phyloP scores from a whole-genome alignment of 2,329 filamentous ascomycete genomes.

The Dryadomyces sulphureus region DNA sequence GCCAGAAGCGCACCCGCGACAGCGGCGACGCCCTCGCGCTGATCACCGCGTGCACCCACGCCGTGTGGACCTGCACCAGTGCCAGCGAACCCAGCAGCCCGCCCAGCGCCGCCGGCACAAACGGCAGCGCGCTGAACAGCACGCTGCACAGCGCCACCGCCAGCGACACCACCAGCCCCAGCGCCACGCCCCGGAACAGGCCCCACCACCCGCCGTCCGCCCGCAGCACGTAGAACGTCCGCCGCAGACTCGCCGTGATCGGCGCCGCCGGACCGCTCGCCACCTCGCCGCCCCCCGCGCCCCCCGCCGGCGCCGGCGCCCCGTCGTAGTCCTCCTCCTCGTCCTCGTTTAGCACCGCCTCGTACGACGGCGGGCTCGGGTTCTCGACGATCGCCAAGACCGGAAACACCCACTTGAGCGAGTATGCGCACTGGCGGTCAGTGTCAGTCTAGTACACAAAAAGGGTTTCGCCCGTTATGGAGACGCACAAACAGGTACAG shows the following conservation, averaged over 20 bases:
- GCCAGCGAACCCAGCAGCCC: conserved; percentile 40
- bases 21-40: no score
- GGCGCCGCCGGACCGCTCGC: conserved; percentile 22
- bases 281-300: conserved; percentile 13
- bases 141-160: conserved; percentile 21
- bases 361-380: conserved; percentile 39
- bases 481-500: conserved; percentile 24
- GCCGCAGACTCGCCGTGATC: conserved; percentile 35
- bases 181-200: conserved; percentile 54
- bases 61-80: conserved; percentile 53
- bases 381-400: conserved; percentile 44
- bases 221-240: conserved; percentile 39
- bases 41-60: conserved; percentile 81
- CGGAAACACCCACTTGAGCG: conserved; percentile 33
- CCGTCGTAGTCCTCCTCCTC: conserved; percentile 5
- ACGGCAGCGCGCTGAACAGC: conserved; percentile 26
- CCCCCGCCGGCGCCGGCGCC: background rate
- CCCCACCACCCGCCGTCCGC: conserved; percentile 48
- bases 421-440: conserved; percentile 35
- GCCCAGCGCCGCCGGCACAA: conserved; percentile 22
- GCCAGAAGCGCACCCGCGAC: no score
- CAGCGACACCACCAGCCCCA: conserved; percentile 25
- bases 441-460: background rate
- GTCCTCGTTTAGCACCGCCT: conserved; percentile 28
- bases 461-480: no score